These are phyloP conservation scores for Ganoderma meredithae DNA, from an alignment of 1,284 basidiomycete genomes.

Conservation along the genomic window DNA sequence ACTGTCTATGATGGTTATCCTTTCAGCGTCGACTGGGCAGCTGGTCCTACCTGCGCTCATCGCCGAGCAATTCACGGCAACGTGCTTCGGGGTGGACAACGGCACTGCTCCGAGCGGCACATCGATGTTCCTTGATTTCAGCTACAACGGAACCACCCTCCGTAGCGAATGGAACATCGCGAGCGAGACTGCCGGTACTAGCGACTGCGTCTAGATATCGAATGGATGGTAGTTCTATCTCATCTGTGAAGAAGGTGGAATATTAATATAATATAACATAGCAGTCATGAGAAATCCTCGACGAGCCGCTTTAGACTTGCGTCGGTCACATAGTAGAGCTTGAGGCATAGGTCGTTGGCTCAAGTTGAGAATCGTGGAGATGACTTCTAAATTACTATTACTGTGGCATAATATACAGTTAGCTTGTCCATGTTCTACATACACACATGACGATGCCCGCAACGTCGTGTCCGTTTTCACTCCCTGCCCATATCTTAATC, in stretches of 20 bases:
- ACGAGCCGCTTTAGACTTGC: too few relatives aligned
- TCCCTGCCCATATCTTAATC: neutral
- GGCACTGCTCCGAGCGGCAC: neutral
- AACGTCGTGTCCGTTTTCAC: neutral
- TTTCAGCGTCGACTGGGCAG: slow-evolving; percentile 2
- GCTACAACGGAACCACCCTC: neutral
- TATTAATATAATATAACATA: too few relatives aligned
- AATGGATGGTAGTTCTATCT: neutral
- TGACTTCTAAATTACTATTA: neutral
- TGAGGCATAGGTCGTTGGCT: neutral
- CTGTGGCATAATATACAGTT: neutral
- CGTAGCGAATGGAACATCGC: slow-evolving; percentile 5
- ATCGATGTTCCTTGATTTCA: neutral
- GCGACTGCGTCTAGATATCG: neutral
- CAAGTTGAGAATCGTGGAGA: neutral
- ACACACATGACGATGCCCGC: neutral
- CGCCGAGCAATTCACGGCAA: slow-evolving; percentile 7
- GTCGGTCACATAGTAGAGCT: too few relatives aligned
- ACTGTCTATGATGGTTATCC: neutral
- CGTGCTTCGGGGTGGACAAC: neutral
- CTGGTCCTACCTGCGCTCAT: neutral
- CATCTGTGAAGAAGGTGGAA: neutral
- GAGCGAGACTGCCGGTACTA: neutral
- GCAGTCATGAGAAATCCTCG: neutral
- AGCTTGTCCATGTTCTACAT: too few relatives aligned